Conservation (phyloP, 169 alveolate genomes). For the Eimeria sp. region DNA sequence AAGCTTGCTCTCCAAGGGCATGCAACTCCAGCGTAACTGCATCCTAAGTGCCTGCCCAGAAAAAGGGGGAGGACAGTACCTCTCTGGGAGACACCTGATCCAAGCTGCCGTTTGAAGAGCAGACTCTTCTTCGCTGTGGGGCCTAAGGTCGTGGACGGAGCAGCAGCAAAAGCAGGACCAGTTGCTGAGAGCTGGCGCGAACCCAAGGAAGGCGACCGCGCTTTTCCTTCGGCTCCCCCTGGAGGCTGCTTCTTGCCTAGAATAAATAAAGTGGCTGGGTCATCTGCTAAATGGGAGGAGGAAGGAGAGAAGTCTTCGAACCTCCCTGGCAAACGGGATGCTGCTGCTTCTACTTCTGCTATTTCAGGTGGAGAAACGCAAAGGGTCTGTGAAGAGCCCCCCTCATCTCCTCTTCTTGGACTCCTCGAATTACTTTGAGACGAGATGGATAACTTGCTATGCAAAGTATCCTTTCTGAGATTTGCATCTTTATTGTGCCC, state of each 20-base stretch:
- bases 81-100: not conserved
- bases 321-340: conserved; percentile 11
- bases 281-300: conserved; percentile 17
- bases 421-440: not conserved
- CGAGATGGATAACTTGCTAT: not conserved
- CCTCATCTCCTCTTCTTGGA: not conserved
- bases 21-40: not conserved
- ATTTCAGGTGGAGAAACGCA: not conserved
- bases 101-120: not conserved
- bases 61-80: not conserved
- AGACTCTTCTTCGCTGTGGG: not conserved
- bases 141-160: not conserved
- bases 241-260: conserved; percentile 13
- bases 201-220: not conserved
- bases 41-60: not conserved
- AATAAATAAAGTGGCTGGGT: not conserved
- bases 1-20: not conserved
- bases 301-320: conserved; percentile 2
- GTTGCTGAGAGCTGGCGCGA: not conserved
- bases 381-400: not conserved
- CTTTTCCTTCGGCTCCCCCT: not conserved
- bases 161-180: not conserved
- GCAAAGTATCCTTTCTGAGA: not conserved
- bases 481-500: not conserved
- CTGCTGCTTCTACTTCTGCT: not conserved